Evolutionary conservation across 116 monocot genomes (phyloP).

Genomic region (Dioscorea cayenensis): DNA sequence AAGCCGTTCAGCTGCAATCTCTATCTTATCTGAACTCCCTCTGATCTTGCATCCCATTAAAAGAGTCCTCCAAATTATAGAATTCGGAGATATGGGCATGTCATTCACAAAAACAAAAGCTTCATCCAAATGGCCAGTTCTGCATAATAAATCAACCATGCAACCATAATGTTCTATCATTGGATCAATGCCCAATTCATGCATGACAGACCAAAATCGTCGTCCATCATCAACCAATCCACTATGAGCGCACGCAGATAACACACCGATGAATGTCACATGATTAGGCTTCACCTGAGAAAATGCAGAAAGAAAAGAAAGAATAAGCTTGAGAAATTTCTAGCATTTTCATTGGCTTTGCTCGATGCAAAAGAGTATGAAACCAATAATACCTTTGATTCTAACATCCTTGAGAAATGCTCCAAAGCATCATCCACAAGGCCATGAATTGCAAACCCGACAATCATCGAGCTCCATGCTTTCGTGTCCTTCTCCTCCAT

Average conservation of each 20-base stretch:
- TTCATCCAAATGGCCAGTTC: constrained; percentile 61
- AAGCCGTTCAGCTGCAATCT: constrained; percentile 37
- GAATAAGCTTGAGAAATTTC: neutral
- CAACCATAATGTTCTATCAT: constrained; percentile 90
- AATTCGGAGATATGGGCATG: constrained; percentile 70
- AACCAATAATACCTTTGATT: constrained; percentile 37
- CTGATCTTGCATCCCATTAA: constrained; percentile 61
- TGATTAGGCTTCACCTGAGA: constrained; percentile 76
- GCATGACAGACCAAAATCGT: constrained; percentile 65
- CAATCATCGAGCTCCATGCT: constrained; percentile 92
- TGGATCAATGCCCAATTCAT: constrained; percentile 49
- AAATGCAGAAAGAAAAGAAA: neutral
- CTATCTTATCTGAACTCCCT: constrained; percentile 33
- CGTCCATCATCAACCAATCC: constrained; percentile 64
- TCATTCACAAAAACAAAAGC: constrained; percentile 51
- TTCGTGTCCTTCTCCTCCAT: constrained; percentile 67
- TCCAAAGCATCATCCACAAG: constrained; percentile 70
- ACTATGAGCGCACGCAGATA: constrained; percentile 74
- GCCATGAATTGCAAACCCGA: constrained; percentile 74
- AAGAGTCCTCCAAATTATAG: constrained; percentile 80
- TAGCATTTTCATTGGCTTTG: neutral
- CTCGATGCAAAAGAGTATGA: neutral
- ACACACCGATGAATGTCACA: constrained; percentile 68
- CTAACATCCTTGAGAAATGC: constrained; percentile 62
- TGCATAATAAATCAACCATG: constrained; percentile 82